These are phyloP conservation scores for Earliella scabrosa DNA, from an alignment of 1,284 basidiomycete species.

Conservation along the genomic window DNA sequence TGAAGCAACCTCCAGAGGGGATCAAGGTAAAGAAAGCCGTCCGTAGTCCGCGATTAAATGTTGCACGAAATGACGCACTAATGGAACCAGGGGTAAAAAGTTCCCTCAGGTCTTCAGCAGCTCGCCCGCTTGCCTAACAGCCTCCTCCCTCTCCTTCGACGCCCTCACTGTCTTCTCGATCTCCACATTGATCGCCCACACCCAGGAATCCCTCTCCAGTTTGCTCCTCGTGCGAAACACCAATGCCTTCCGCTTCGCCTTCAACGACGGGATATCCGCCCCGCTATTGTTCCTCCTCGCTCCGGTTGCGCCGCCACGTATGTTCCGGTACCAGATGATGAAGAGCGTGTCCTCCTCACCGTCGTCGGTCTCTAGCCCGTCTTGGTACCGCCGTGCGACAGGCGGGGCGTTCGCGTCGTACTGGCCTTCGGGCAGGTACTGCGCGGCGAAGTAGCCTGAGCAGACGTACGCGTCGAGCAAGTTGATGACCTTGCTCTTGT, in stretches of 20 bases:
- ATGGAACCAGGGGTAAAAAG: background rate
- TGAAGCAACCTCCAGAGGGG: background rate
- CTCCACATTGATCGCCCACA: conserved; percentile 83
- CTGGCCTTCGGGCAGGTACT: conserved; percentile 63
- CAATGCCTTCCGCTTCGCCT: conserved; percentile 63
- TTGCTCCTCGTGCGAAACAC: conserved; percentile 79
- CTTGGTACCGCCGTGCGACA: conserved; percentile 72
- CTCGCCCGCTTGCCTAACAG: conserved; percentile 59
- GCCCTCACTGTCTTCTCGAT: conserved; percentile 75
- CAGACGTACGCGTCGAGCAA: conserved; percentile 77
- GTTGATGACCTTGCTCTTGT: conserved; percentile 53
- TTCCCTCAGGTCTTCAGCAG: conserved; percentile 38
- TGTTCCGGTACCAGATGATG: conserved; percentile 65
- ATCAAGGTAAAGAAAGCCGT: conserved; percentile 1
- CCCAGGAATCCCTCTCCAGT: conserved; percentile 87
- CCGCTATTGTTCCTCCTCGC: conserved; percentile 13
- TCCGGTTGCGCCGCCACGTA: conserved; percentile 23
- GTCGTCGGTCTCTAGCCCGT: conserved; percentile 81
- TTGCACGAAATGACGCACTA: background rate
- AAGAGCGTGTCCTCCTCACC: conserved; percentile 77
- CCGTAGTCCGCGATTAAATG: too few species aligned
- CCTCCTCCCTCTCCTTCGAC: conserved; percentile 60
- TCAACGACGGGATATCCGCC: conserved; percentile 53
- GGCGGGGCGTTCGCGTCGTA: conserved; percentile 56
- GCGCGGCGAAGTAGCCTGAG: conserved; percentile 77